phyloP scores from a whole-genome alignment of 2,329 filamentous ascomycete genomes.

The Fusarium ramigenum region DNA sequence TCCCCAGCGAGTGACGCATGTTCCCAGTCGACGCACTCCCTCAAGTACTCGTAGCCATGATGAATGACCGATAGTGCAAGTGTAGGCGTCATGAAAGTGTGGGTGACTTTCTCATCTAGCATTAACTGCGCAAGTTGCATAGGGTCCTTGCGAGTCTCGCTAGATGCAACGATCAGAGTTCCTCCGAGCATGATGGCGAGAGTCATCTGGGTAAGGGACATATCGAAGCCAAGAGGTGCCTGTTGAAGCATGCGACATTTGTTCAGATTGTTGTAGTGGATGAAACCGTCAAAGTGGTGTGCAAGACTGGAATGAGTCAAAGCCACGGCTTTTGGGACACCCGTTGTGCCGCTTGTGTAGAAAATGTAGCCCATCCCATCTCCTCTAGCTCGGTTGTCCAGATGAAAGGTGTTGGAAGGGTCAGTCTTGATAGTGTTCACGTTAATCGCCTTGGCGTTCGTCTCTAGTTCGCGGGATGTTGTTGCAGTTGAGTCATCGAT shows the following conservation, averaged over 20 bases:
- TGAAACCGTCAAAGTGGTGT: neutral
- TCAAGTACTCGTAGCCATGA: neutral
- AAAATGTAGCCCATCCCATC: neutral
- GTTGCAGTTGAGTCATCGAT: neutral
- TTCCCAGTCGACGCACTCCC: neutral
- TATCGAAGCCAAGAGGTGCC: neutral
- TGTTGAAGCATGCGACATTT: neutral
- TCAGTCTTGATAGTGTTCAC: neutral
- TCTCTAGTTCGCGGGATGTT: neutral
- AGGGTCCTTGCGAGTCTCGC: neutral
- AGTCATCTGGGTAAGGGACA: slow-evolving; percentile 6
- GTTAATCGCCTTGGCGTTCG: neutral
- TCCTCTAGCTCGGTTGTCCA: neutral
- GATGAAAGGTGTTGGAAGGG: neutral
- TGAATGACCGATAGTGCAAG: neutral
- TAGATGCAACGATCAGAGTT: neutral
- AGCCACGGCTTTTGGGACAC: neutral
- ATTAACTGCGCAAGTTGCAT: neutral
- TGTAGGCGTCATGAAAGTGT: slow-evolving; percentile 8
- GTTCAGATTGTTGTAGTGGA: neutral
- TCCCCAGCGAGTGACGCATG: neutral
- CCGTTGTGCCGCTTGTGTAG: slow-evolving; percentile 1
- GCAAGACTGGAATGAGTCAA: neutral
- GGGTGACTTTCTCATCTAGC: neutral
- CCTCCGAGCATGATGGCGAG: neutral